Evolutionary conservation across 208 protist species (phyloP).

Genomic region (Trypanosoma avium): DNA sequence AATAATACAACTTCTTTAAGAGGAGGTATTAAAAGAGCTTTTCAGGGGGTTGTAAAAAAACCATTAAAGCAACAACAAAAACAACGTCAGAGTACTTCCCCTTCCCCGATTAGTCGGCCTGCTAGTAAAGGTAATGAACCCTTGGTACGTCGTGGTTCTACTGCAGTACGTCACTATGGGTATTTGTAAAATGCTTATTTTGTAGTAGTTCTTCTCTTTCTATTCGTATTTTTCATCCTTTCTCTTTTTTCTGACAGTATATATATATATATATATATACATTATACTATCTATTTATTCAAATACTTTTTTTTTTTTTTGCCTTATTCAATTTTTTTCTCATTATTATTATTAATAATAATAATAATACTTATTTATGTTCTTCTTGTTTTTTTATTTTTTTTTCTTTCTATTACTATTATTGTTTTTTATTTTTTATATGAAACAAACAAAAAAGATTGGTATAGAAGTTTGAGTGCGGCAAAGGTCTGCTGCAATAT

Average conservation of each 20-base stretch:
- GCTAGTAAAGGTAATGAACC: conserved; percentile 3
- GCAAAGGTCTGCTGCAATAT: too few relatives aligned
- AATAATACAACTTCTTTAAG: not conserved
- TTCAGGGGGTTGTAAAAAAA: not conserved
- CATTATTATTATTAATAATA: too few relatives aligned
- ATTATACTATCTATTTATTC: too few relatives aligned
- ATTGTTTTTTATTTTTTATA: too few relatives aligned
- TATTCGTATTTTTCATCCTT: conserved; percentile 9
- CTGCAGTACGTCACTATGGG: conserved; percentile 75
- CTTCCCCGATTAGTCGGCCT: not conserved
- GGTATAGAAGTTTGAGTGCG: too few relatives aligned
- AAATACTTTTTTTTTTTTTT: not conserved
- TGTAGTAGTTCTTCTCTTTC: conserved; percentile 9
- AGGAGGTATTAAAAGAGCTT: too few relatives aligned
- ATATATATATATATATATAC: conserved; percentile 12
- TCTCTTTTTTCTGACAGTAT: conserved; percentile 13
- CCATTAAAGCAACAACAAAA: conserved; percentile 10
- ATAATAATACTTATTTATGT: too few relatives aligned
- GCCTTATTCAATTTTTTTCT: not conserved
- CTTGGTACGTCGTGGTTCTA: conserved; percentile 49
- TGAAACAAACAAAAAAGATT: too few relatives aligned
- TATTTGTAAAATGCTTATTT: too few relatives aligned
- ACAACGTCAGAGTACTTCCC: not conserved
- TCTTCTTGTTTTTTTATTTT: too few relatives aligned
- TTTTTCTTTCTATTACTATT: too few relatives aligned